Conservation (phyloP, 257 asterid genomes). For the Solanum tarapatanum region DNA sequence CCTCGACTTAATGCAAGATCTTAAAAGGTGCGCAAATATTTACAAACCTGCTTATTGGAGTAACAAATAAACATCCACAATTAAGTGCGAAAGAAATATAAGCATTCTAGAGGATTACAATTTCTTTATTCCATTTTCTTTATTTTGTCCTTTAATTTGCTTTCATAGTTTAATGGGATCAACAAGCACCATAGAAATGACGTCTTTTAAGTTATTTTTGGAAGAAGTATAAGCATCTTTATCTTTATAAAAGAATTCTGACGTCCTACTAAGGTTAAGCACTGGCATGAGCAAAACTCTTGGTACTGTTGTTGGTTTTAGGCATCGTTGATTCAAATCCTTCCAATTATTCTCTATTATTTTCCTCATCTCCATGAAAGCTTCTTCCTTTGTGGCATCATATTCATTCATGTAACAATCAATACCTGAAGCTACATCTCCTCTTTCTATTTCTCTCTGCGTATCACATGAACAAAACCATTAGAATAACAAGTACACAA, state of each 20-base stretch:
- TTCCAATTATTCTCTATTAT: background rate
- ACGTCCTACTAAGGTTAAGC: background rate
- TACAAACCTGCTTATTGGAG: no score
- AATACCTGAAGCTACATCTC: background rate
- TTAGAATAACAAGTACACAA: background rate
- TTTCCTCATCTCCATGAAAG: background rate
- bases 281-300: background rate
- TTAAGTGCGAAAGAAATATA: background rate
- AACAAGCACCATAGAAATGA: background rate
- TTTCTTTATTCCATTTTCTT: background rate
- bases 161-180: background rate
- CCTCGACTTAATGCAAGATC: no score
- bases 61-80: no score
- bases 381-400: background rate
- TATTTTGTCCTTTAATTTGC: no score
- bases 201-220: background rate
- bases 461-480: background rate
- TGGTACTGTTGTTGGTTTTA: background rate
- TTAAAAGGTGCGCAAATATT: background rate
- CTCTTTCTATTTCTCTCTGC: background rate
- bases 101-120: background rate
- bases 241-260: background rate
- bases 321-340: background rate
- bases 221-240: background rate
- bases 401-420: background rate